These are phyloP conservation scores for Blumeriella jaapii DNA, from an alignment of 2,329 filamentous ascomycete species.

Conservation along the genomic window DNA sequence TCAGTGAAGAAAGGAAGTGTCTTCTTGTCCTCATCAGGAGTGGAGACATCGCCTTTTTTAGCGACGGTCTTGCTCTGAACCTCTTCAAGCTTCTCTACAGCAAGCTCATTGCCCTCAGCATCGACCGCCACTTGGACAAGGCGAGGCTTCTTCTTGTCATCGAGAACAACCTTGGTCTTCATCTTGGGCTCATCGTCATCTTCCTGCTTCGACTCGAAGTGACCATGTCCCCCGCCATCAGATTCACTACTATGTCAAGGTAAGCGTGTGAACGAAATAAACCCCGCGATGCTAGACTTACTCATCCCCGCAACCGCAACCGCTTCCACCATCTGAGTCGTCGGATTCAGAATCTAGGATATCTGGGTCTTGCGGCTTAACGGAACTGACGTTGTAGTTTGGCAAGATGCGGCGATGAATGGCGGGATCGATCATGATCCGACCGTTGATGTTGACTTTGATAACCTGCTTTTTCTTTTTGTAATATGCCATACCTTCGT, in stretches of 20 bases:
- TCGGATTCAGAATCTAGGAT: constrained; percentile 39
- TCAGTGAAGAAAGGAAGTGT: constrained; percentile 52
- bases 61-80: constrained; percentile 28
- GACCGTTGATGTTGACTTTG: constrained; percentile 76
- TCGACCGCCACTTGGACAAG: constrained; percentile 44
- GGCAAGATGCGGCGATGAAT: constrained; percentile 77
- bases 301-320: constrained; percentile 31
- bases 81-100: constrained; percentile 45
- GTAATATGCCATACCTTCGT: constrained; percentile 75
- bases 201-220: constrained; percentile 17
- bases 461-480: constrained; percentile 66
- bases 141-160: constrained; percentile 39
- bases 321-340: constrained; percentile 31
- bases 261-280: not conserved
- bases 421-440: constrained; percentile 78
- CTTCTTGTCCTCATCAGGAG: constrained; percentile 25
- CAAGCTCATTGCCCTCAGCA: constrained; percentile 42
- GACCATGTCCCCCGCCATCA: constrained; percentile 22
- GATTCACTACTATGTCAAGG: constrained; percentile 7
- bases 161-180: constrained; percentile 27
- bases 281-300: not conserved
- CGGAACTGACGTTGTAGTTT: constrained; percentile 67
- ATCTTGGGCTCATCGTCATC: constrained; percentile 25
- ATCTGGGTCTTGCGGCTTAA: constrained; percentile 61
- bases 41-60: constrained; percentile 15